Evolutionary conservation across 2,329 filamentous ascomycete species (phyloP), one percentile per base, ranked within the genome.

Genomic region (Colletotrichum sp.): DNA sequence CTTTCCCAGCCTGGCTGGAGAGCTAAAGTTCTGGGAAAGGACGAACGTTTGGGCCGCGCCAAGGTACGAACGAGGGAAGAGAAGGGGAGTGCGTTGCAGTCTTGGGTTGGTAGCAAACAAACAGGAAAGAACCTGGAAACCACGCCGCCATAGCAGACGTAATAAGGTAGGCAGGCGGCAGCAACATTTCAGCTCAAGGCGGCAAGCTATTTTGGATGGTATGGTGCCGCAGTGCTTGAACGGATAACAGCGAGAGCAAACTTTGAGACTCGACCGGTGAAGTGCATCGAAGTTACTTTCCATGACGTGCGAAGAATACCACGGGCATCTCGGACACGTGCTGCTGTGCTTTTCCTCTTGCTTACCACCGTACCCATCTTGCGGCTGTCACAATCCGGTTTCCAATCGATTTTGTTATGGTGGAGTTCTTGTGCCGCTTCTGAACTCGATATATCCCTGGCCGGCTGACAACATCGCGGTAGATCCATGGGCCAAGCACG

Each of bases 361-460:
- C 15, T 16, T 12, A 13, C 28, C 28, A 3, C 28, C 3, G 28
- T 30, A 30, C 6, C 28, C 24, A 24, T 44, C 15, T n/a, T 44
- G 15, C 16, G 44, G 8, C 52, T 16, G n/a, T 9, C 13, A 63
- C 18, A 57, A 13, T n/a, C 18, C 26, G 30, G 30, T 22, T 8
- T 44, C 64, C n/a, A 28, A 24, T 12, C 36, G n/a, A 13, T 32
- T 9, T 12, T 63, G 68, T 32, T 32, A 57, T 44, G 48, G 71
- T 65, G 59, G 59, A 70, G 66, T 44, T 57, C 30, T 64, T 22
- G 15, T 65, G 59, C 39, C 39, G 57, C 44, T 48, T 63, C 57
- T 24, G 22, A 67, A 75, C 26, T n/a, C 18, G 55, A 75, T 69
- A 30, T 63, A 75, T 75, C 72, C 72, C 72, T 75, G 68, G 28